These are phyloP conservation scores for Alliaria petiolata DNA, from an alignment of 345 rosid species.

Conservation along the genomic window DNA sequence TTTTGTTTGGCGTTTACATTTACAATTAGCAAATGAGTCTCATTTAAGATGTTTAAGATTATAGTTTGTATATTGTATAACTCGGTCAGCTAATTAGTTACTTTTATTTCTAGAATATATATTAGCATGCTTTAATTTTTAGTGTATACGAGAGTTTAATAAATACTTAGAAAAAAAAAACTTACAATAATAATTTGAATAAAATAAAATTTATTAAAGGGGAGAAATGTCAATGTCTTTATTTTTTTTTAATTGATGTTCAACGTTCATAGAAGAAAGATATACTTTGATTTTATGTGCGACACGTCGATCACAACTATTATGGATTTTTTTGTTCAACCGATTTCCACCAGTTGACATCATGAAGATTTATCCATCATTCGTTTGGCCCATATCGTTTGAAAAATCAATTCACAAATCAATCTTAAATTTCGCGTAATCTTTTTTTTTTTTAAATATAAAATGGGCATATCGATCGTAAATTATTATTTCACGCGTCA, in stretches of 20 bases:
- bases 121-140: too few species aligned
- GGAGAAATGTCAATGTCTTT: slow-evolving; percentile 14
- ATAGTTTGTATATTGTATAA: too few species aligned
- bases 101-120: too few species aligned
- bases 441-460: too few species aligned
- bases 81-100: too few species aligned
- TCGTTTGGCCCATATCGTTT: slow-evolving; percentile 26
- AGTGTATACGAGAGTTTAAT: too few species aligned
- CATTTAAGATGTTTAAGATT: too few species aligned
- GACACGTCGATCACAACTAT: slow-evolving; percentile 27
- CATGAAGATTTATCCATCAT: slow-evolving; percentile 38
- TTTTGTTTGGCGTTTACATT: too few species aligned
- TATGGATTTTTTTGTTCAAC: slow-evolving; percentile 16
- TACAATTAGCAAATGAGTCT: too few species aligned
- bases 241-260: not conserved
- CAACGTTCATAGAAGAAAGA: slow-evolving; percentile 3
- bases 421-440: slow-evolving; percentile 17
- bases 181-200: too few species aligned
- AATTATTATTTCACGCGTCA: not conserved
- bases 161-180: too few species aligned
- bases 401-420: slow-evolving; percentile 27
- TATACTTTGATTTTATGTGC: not conserved
- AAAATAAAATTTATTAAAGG: not conserved
- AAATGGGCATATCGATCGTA: not conserved
- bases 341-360: slow-evolving; percentile 26